Evolutionary conservation across 805 yeast species (phyloP), one percentile per base, ranked within the genome.

Genomic region (Peterozyma toletana): DNA sequence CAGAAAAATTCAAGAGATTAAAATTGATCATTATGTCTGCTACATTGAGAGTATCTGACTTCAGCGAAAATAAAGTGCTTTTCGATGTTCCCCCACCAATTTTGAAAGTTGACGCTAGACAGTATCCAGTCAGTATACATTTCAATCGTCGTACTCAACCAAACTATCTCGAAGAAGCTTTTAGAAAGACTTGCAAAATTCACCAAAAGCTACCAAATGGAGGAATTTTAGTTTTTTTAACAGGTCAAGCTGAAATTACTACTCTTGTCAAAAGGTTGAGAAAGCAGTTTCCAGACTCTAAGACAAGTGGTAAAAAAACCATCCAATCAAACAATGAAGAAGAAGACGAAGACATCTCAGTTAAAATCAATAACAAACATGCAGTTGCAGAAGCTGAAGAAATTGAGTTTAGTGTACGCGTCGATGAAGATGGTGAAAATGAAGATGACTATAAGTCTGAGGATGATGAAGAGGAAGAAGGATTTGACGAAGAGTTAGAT

Each of bases 21-120:
- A 93, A 91, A 59, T 64, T 93, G 46, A 76, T 93, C 27, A 83
- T 93, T 53, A 93, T 93, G 99, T 90, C 98, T 37, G 99, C 99
- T 14, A 93, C 99, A 0, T 71, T 93, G 47, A 73, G 98, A 54
- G 98, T 93, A 1, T 66, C 91, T 13, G 99, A 93, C 60, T 93
- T 93, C 57, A 79, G 96, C 42, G 95, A 89, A 54, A 93, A 93
- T 60, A 58, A 63, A 13, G 63, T 71, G 2, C 66, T 95, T 30
- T 93, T 95, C 55, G 62, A 70, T 14, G 53, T 56, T 0, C 80
- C 86, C 0, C 99, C 99, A 1, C 99, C 99, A 2, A 77, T 95
- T 33, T 64, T 95, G 33, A 83, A 83, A 51, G 89, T 93, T 11
- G 91, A 86, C 42, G 95, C 98, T 0, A 78, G 99, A 60, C 98